Evolutionary conservation across 75 land plant genomes (phyloP), one percentile per base, ranked within the genome.

Genomic region (Sequoiadendron giganteum): DNA sequence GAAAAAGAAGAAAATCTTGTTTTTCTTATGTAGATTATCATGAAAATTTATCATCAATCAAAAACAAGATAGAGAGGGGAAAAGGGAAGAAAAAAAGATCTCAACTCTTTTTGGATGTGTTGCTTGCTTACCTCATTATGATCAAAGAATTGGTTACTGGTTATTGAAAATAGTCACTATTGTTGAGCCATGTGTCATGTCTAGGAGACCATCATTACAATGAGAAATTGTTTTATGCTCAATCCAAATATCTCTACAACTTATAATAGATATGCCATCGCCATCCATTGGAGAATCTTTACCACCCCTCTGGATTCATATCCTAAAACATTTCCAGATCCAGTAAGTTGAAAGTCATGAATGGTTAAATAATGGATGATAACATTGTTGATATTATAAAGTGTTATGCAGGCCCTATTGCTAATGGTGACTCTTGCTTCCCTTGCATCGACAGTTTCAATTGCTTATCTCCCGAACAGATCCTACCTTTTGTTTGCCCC

Each of bases 361-460:
- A 95, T 91, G 79, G 85, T 87, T n/a, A 95, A 84, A 40, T 90
- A 90, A 87, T 94, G 95, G 43, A 95, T 85, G 90, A 95, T 95
- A 52, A 95, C 91, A 88, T 95, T 88, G 65, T 86, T 30, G 43
- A 90, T 93, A 84, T 88, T 70, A 45, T 93, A 39, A 1, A 95
- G 90, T 65, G 89, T 30, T 36, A 95, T 40, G 82, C 97, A 92
- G 0, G 93, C 73, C 14, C 94, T 92, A 16, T 90, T 36, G 28
- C 93, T 87, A 55, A 96, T 96, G 32, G 92, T 89, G 61, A 95
- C 92, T 8, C 75, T 61, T 9, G 91, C 94, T 21, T 95, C 97
- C 0, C 98, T 90, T 39, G 92, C 97, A 77, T 95, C 98, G 48
- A 96, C 90, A 79, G 96, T 90, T n/a, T n/a, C n/a, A n/a, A n/a